Evolutionary conservation across 2,329 filamentous ascomycete genomes (phyloP).

Genomic region (Akanthomyces lecanii): DNA sequence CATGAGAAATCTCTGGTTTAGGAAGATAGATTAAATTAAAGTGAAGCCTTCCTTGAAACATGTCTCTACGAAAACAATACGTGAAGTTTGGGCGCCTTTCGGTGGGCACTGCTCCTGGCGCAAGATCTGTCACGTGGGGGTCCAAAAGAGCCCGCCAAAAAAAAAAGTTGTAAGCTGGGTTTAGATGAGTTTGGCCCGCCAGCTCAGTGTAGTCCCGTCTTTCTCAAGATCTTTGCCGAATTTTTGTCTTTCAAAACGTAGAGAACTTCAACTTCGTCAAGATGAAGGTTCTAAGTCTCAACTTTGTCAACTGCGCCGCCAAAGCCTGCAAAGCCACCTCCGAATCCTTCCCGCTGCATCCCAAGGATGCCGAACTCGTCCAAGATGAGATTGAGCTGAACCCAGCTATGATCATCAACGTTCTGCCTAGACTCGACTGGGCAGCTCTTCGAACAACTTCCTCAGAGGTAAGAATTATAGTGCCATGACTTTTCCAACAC

Average conservation of each 20-base stretch:
- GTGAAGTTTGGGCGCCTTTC: not conserved
- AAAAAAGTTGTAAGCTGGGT: constrained; percentile 31
- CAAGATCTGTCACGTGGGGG: constrained; percentile 29
- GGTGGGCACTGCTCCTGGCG: not conserved
- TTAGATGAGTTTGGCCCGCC: not conserved
- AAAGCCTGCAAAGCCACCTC: constrained; percentile 86
- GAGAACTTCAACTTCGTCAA: not conserved
- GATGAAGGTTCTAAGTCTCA: constrained; percentile 95
- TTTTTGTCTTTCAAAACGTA: too few species aligned
- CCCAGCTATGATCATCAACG: constrained; percentile 73
- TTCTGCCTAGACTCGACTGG: constrained; percentile 88
- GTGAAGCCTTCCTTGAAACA: not conserved
- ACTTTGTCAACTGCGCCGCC: constrained; percentile 94
- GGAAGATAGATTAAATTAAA: not conserved
- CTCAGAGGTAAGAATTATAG: constrained; percentile 59
- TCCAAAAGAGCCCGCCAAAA: constrained; percentile 21
- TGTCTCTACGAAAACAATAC: not conserved
- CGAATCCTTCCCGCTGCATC: constrained; percentile 83
- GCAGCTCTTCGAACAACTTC: constrained; percentile 69
- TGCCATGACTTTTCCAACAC: not conserved
- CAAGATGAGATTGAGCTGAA: constrained; percentile 82
- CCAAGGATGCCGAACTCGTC: constrained; percentile 85
- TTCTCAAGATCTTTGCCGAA: not conserved
- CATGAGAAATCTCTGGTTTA: constrained; percentile 18
- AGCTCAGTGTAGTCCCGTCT: not conserved